Conservation (phyloP, 768 basidiomycete species). For the Russula vinacea region DNA sequence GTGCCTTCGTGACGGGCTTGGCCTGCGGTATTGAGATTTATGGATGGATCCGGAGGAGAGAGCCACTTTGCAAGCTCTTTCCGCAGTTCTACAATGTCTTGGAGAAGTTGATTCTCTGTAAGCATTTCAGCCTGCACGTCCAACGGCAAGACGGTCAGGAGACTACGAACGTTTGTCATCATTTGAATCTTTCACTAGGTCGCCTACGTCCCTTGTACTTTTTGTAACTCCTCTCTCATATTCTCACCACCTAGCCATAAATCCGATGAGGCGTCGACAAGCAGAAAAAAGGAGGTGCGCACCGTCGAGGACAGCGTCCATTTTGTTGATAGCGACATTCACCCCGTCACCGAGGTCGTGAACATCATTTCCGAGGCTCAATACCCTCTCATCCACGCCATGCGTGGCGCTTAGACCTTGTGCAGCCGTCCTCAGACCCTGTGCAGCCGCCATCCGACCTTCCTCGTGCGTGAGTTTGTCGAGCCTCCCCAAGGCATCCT, state of each 20-base stretch:
- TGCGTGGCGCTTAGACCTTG: background rate
- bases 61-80: background rate
- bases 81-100: no score
- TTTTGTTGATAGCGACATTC: background rate
- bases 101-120: background rate
- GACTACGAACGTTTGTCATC: no score
- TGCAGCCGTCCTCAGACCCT: background rate
- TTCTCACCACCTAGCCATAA: no score
- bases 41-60: slow-evolving; percentile 3
- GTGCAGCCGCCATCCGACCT: background rate
- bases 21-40: background rate
- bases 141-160: no score
- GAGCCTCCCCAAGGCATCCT: background rate
- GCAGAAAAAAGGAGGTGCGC: background rate
- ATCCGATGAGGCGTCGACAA: no score
- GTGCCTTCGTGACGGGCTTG: background rate
- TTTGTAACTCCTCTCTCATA: no score
- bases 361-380: no score
- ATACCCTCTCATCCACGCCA: no score
- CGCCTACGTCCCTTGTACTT: no score
- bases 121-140: background rate
- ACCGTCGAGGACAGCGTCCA: background rate
- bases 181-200: no score
- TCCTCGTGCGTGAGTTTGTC: background rate
- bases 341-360: background rate